A percentile compares a stretch with the other conserved stretches of the same genome.
phyloP scores from a whole-genome alignment of 2,329 filamentous ascomycete genomes.

The Mollisiaceae sp. region DNA sequence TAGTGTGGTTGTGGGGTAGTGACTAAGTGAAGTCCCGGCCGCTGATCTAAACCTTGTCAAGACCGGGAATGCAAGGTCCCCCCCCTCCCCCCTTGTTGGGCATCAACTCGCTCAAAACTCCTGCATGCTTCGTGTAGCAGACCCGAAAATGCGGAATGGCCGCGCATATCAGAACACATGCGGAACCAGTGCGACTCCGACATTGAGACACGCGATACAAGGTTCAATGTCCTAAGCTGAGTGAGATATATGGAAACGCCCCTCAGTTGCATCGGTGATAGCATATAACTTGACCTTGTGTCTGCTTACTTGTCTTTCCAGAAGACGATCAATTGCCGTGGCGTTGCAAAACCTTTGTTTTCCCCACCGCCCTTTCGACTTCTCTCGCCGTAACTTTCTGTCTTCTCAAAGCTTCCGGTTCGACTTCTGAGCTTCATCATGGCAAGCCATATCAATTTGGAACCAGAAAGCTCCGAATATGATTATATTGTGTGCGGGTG shows the following conservation, averaged over 20 bases:
- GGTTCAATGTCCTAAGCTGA: neutral
- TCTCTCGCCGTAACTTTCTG: neutral
- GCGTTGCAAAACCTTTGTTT: neutral
- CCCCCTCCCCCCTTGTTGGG: too few relatives aligned
- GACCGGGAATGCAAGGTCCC: neutral
- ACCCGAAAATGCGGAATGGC: neutral
- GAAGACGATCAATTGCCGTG: neutral
- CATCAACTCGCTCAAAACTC: neutral
- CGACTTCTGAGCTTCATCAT: neutral
- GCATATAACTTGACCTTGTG: too few relatives aligned
- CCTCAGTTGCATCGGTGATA: too few relatives aligned
- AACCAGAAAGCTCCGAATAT: slow-evolving; percentile 29
- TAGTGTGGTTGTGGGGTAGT: neutral
- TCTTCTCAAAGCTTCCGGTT: neutral
- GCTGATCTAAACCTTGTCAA: neutral
- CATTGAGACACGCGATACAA: neutral
- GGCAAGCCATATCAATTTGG: slow-evolving; percentile 20
- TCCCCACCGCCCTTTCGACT: neutral
- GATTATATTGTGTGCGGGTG: slow-evolving; percentile 40
- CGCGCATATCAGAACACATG: neutral
- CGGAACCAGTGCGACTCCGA: neutral
- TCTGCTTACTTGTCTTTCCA: too few relatives aligned
- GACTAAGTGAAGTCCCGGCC: neutral
- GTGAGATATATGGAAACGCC: neutral
- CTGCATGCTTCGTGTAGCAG: neutral